These are phyloP conservation scores for Tuber melanosporum DNA, from an alignment of 495 filamentous ascomycete species.

Conservation along the genomic window DNA sequence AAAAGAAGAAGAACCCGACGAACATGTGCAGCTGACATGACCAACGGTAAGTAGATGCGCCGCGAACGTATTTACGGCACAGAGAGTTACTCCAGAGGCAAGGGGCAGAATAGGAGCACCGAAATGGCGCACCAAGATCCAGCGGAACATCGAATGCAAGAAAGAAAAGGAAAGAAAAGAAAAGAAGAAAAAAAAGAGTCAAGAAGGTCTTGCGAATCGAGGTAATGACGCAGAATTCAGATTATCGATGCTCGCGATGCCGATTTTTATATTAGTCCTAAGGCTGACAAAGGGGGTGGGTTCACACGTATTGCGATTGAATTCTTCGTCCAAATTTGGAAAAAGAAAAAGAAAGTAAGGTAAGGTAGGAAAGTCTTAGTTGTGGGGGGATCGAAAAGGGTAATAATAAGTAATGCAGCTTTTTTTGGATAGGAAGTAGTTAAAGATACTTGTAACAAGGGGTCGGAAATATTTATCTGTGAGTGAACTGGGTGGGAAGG, in stretches of 20 bases:
- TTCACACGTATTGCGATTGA: conserved; percentile 3
- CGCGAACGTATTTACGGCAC: neutral
- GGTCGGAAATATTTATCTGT: neutral
- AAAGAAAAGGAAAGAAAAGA: neutral
- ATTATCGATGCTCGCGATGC: conserved; percentile 4
- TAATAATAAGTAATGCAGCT: neutral
- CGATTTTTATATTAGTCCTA: neutral
- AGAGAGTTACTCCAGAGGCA: neutral
- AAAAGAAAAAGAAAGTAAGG: neutral
- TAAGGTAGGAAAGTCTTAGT: neutral
- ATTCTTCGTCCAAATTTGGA: neutral
- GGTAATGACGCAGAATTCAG: neutral
- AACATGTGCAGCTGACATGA: neutral
- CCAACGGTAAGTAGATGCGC: neutral
- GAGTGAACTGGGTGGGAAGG: neutral
- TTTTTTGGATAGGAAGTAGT: neutral
- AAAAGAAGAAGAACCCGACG: neutral
- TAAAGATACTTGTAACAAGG: neutral
- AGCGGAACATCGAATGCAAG: neutral
- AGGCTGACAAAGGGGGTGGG: neutral
- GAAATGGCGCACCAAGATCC: neutral
- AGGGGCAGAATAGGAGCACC: neutral
- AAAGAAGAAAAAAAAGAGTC: neutral
- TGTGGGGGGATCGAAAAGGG: neutral
- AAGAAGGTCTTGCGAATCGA: neutral